Evolutionary conservation across 1,284 basidiomycete genomes (phyloP).

Genomic region (Athelia sp.): DNA sequence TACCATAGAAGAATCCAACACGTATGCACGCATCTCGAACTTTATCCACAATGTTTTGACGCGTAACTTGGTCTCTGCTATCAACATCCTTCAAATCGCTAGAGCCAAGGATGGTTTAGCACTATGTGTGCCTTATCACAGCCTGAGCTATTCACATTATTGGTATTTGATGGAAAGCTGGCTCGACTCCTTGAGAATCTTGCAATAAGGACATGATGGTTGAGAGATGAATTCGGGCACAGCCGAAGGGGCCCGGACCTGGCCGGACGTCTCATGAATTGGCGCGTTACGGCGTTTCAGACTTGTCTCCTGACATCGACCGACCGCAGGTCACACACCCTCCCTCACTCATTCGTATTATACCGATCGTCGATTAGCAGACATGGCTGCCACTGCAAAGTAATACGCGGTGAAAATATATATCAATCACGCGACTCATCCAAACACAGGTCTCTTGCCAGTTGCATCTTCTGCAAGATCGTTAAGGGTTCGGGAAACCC

Average conservation of each 20-base stretch:
- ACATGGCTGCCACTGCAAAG: background rate
- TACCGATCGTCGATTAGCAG: too few relatives aligned
- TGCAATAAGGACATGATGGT: slow-evolving; percentile 22
- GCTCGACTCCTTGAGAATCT: slow-evolving; percentile 20
- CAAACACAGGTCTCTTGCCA: slow-evolving; percentile 39
- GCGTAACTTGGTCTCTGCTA: slow-evolving; percentile 32
- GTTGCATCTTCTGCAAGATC: slow-evolving; percentile 89
- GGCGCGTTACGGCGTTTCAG: too few relatives aligned
- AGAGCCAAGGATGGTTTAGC: background rate
- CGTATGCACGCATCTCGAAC: slow-evolving; percentile 69
- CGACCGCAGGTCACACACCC: too few relatives aligned
- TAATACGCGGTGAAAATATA: background rate
- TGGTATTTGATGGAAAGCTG: slow-evolving; percentile 29
- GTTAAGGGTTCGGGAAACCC: slow-evolving; percentile 57
- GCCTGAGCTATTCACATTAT: slow-evolving; percentile 27
- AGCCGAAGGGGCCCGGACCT: too few relatives aligned
- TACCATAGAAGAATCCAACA: slow-evolving; percentile 76
- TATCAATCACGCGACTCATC: background rate
- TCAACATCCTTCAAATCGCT: slow-evolving; percentile 44
- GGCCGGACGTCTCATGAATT: too few relatives aligned
- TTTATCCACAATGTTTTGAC: slow-evolving; percentile 46
- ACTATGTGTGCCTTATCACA: background rate
- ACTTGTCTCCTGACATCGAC: too few relatives aligned
- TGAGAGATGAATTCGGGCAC: too few relatives aligned
- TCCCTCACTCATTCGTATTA: too few relatives aligned